These are phyloP conservation scores for Alternaria tenuissima DNA, from an alignment of 2,329 filamentous ascomycete species.

Conservation along the genomic window DNA sequence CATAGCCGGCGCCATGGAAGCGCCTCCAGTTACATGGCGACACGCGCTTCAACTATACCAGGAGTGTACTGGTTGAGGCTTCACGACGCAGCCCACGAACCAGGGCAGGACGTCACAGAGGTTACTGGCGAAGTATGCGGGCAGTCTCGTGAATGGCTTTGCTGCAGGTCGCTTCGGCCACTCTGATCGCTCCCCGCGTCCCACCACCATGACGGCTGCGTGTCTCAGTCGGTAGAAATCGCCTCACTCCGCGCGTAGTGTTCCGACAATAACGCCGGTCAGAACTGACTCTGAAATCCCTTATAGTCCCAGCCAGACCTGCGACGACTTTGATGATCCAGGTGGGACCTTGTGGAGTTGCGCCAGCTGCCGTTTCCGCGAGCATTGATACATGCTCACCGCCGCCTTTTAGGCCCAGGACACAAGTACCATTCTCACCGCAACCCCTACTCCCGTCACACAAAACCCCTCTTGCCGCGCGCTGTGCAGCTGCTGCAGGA, in stretches of 20 bases:
- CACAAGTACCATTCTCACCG: conserved; percentile 28
- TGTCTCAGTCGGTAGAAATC: conserved; percentile 21
- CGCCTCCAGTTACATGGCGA: conserved; percentile 42
- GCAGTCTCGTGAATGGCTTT: conserved; percentile 37
- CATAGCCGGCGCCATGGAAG: conserved; percentile 37
- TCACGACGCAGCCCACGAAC: conserved; percentile 34
- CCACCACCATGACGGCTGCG: conserved; percentile 34
- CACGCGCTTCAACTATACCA: conserved; percentile 36
- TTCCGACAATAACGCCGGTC: conserved; percentile 15
- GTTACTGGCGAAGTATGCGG: conserved; percentile 36
- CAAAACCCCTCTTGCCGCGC: conserved; percentile 30
- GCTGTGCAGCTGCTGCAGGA: conserved; percentile 34
- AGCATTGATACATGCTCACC: conserved; percentile 43
- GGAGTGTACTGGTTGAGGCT: conserved; percentile 31
- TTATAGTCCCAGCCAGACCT: conserved; percentile 16
- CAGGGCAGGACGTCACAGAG: conserved; percentile 40
- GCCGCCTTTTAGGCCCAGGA: conserved; percentile 35
- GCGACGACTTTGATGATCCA: conserved; percentile 19
- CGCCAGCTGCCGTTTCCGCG: conserved; percentile 32
- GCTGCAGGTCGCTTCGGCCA: conserved; percentile 25
- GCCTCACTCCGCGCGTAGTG: conserved; percentile 37
- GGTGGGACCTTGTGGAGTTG: conserved; percentile 37
- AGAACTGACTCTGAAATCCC: conserved; percentile 3
- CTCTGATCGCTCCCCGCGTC: conserved; percentile 20
- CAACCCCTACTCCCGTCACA: conserved; percentile 25